These are phyloP conservation scores for Pseudogymnoascus sp. DNA, from an alignment of 2,329 filamentous ascomycete species.

Conservation along the genomic window DNA sequence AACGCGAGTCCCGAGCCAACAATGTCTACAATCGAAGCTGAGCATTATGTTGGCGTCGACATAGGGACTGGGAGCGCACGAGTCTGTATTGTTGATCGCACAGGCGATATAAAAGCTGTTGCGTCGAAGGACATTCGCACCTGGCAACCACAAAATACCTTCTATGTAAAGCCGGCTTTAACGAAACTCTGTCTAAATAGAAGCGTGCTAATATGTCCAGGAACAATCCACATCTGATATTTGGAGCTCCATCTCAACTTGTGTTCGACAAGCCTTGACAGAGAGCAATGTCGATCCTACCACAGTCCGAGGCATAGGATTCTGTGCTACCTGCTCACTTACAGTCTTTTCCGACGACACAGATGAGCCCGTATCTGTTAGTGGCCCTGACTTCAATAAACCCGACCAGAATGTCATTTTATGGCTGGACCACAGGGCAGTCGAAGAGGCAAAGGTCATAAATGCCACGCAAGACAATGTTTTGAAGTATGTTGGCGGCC, in stretches of 20 bases:
- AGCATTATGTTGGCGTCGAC: conserved; percentile 76
- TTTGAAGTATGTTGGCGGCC: conserved; percentile 89
- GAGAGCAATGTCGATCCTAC: conserved; percentile 70
- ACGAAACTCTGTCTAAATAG: conserved; percentile 19
- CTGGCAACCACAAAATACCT: conserved; percentile 68
- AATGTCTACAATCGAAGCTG: conserved; percentile 29
- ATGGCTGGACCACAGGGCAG: conserved; percentile 92
- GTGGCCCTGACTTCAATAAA: conserved; percentile 74
- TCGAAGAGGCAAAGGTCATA: conserved; percentile 85
- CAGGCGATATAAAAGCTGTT: conserved; percentile 74
- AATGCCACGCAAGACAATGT: conserved; percentile 89
- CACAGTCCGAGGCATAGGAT: conserved; percentile 82
- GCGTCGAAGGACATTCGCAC: conserved; percentile 69
- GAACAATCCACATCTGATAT: conserved; percentile 98
- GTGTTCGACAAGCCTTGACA: conserved; percentile 71
- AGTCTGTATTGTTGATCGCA: conserved; percentile 88
- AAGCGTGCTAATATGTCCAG: conserved; percentile 34
- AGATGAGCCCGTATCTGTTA: conserved; percentile 84
- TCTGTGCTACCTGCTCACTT: conserved; percentile 97
- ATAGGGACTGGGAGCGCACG: conserved; percentile 92
- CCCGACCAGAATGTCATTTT: conserved; percentile 92
- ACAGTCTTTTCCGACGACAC: conserved; percentile 84
- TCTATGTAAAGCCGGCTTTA: conserved; percentile 50
- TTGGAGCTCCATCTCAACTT: conserved; percentile 87
- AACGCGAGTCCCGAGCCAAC: neutral